Conservation (phyloP, 1,284 basidiomycete species). For the Leccinum pachyderme region DNA sequence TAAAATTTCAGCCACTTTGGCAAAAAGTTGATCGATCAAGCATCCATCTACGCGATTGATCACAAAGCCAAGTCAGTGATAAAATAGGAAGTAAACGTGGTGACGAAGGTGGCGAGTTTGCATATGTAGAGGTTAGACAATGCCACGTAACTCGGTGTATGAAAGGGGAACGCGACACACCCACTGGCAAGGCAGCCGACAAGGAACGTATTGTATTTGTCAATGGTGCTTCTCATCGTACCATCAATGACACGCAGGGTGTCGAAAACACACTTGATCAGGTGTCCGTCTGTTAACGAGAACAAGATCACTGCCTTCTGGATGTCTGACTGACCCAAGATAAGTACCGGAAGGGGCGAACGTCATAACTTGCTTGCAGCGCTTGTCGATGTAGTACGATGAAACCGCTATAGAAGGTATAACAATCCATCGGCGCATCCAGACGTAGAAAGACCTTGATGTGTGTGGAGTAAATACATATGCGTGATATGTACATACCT, state of each 20-base stretch:
- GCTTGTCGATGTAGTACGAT: conserved; percentile 38
- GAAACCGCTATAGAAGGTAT: conserved; percentile 37
- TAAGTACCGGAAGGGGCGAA: conserved; percentile 38
- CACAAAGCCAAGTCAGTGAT: conserved; percentile 26
- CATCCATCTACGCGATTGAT: no score
- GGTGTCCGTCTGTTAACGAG: no score
- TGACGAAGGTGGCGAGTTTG: conserved; percentile 21
- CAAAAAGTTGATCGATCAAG: no score
- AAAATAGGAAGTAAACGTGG: conserved; percentile 34
- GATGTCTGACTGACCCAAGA: conserved; percentile 28
- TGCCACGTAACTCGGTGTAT: neutral
- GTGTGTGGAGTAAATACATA: neutral
- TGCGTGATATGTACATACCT: conserved; percentile 17
- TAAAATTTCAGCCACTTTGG: no score
- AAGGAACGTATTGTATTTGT: conserved; percentile 26
- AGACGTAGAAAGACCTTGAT: conserved; percentile 34
- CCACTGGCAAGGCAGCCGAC: conserved; percentile 23
- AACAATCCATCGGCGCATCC: conserved; percentile 34
- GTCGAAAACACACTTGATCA: no score
- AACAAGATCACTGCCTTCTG: no score
- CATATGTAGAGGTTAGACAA: neutral
- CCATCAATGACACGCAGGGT: conserved; percentile 31
- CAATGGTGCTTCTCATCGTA: conserved; percentile 17
- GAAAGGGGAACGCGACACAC: conserved; percentile 5
- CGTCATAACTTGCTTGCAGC: conserved; percentile 33